Conservation (phyloP, 2,329 filamentous ascomycete species). For the Chaetomium globosum region DNA sequence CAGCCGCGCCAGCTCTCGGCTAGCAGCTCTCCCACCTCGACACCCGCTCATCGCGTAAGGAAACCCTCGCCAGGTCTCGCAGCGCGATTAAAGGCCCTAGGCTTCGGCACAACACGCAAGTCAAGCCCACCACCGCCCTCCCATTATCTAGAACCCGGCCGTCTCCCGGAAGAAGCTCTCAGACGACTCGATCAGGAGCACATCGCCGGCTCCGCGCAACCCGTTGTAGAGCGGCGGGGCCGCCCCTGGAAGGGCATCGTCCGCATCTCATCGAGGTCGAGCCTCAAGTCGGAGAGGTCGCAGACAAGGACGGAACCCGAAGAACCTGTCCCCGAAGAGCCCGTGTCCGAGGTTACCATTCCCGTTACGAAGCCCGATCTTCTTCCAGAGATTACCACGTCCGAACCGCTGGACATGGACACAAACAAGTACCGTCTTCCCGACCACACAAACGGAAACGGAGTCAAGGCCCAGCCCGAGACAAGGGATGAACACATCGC, state of each 20-base stretch:
- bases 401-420: constrained; percentile 64
- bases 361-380: constrained; percentile 42
- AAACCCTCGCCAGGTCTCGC: constrained; percentile 67
- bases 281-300: constrained; percentile 37
- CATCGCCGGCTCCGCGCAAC: constrained; percentile 55
- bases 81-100: constrained; percentile 65
- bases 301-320: constrained; percentile 32
- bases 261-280: constrained; percentile 49
- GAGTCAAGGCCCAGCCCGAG: constrained; percentile 63
- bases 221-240: constrained; percentile 65
- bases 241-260: constrained; percentile 71
- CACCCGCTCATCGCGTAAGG: constrained; percentile 46
- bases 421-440: constrained; percentile 74
- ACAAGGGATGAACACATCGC: constrained; percentile 62
- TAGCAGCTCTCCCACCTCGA: constrained; percentile 36
- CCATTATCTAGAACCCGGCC: constrained; percentile 54
- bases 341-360: constrained; percentile 39
- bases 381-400: constrained; percentile 56
- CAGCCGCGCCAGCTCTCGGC: constrained; percentile 26
- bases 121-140: constrained; percentile 42
- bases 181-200: constrained; percentile 70
- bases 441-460: constrained; percentile 69
- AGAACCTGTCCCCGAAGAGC: constrained; percentile 40
- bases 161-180: constrained; percentile 70
- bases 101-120: constrained; percentile 55